Evolutionary conservation across 768 basidiomycete genomes (phyloP).

Genomic region (Tephrocybe rancida): DNA sequence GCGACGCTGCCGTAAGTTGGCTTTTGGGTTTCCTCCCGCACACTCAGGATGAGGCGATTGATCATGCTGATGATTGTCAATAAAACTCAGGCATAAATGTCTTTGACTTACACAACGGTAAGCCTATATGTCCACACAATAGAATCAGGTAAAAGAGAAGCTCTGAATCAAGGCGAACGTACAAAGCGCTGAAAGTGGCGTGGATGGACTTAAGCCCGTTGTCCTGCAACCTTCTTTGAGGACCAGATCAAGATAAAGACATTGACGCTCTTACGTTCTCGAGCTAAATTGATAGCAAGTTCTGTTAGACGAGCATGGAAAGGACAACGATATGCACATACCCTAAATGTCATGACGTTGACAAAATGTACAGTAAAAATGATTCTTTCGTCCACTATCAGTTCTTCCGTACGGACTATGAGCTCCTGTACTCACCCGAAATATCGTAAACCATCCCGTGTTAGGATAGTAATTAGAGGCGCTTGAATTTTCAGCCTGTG

Average conservation of each 20-base stretch:
- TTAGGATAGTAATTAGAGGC: constrained; percentile 13
- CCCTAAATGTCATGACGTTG: constrained; percentile 17
- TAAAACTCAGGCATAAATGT: neutral
- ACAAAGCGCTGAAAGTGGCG: constrained; percentile 15
- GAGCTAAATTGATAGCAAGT: neutral
- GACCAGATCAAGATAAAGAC: neutral
- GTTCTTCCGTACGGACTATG: neutral
- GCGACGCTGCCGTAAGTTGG: neutral
- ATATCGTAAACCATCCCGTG: constrained; percentile 16
- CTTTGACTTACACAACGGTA: neutral
- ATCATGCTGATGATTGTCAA: constrained; percentile 7
- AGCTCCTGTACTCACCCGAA: constrained; percentile 7
- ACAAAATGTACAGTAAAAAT: constrained; percentile 14
- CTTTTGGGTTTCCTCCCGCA: constrained; percentile 10
- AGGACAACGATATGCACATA: neutral
- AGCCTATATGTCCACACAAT: neutral
- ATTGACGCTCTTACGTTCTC: constrained; percentile 1
- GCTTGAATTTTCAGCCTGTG: constrained; percentile 9
- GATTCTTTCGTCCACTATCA: neutral
- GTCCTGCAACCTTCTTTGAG: neutral
- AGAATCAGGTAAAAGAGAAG: neutral
- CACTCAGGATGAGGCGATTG: constrained; percentile 15
- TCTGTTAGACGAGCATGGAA: neutral
- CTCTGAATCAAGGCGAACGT: neutral
- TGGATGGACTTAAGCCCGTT: constrained; percentile 6